Evolutionary conservation across 2,329 filamentous ascomycete species (phyloP).

Genomic region (Pezicula neosporulosa): DNA sequence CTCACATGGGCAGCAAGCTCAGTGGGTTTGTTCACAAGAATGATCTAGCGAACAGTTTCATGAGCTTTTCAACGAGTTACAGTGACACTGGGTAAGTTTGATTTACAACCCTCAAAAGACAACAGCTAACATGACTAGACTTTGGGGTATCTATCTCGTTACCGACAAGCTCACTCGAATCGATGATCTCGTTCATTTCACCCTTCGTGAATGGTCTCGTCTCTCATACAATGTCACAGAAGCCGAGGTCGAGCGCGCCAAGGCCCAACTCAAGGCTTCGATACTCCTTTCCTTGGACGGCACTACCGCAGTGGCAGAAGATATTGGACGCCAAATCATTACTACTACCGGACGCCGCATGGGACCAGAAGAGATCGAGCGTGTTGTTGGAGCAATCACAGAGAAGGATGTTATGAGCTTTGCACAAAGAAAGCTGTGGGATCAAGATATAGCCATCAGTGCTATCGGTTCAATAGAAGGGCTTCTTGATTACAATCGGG

Average conservation of each 20-base stretch:
- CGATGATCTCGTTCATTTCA: conserved; percentile 97
- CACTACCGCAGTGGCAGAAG: conserved; percentile 95
- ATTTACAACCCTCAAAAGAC: neutral
- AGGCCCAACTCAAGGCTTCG: conserved; percentile 98
- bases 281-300: conserved; percentile 96
- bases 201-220: conserved; percentile 96
- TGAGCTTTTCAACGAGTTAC: conserved; percentile 99
- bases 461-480: conserved; percentile 93
- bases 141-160: conserved; percentile 99
- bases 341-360: conserved; percentile 94
- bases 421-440: conserved; percentile 92
- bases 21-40: conserved; percentile 92
- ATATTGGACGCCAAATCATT: conserved; percentile 97
- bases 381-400: conserved; percentile 81
- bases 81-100: conserved; percentile 88
- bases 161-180: conserved; percentile 83
- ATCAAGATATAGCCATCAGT: conserved; percentile 91
- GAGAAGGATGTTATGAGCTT: conserved; percentile 98
- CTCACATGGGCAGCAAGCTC: conserved; percentile 97
- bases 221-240: conserved; percentile 84
- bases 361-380: conserved; percentile 91
- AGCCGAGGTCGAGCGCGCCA: conserved; percentile 95
- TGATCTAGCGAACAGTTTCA: conserved; percentile 98
- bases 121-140: conserved; percentile 54
- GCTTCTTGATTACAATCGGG: conserved; percentile 72